These are phyloP conservation scores for Termitomyces titanicus DNA, from an alignment of 768 basidiomycete species.

Conservation along the genomic window DNA sequence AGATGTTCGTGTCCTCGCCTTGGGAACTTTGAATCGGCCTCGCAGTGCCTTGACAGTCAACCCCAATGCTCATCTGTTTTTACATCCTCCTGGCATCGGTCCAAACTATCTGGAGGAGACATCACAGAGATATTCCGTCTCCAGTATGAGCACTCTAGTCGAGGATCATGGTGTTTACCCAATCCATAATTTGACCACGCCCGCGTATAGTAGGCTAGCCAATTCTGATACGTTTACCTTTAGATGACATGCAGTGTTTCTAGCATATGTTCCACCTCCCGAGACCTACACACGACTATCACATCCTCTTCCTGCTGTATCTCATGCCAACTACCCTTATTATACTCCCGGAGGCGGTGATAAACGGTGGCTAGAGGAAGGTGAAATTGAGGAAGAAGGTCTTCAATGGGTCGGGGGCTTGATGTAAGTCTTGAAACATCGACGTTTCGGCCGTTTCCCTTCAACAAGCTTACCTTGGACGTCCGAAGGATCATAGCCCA, in stretches of 20 bases:
- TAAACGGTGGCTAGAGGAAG: slow-evolving; percentile 54
- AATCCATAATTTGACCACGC: slow-evolving; percentile 23
- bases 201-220: slow-evolving; percentile 27
- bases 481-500: slow-evolving; percentile 64
- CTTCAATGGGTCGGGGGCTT: slow-evolving; percentile 70
- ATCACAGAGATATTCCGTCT: slow-evolving; percentile 8
- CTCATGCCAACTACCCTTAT: slow-evolving; percentile 66
- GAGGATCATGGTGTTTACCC: slow-evolving; percentile 46
- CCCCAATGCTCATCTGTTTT: slow-evolving; percentile 59
- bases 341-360: slow-evolving; percentile 70
- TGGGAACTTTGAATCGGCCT: slow-evolving; percentile 62
- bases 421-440: slow-evolving; percentile 38
- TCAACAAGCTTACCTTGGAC: background rate
- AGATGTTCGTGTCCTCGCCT: slow-evolving; percentile 69
- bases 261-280: slow-evolving; percentile 26
- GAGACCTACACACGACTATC: slow-evolving; percentile 40
- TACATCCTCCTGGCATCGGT: slow-evolving; percentile 67
- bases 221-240: background rate
- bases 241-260: slow-evolving; percentile 18
- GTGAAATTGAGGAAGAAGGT: slow-evolving; percentile 54
- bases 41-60: slow-evolving; percentile 57
- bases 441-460: background rate
- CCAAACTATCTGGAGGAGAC: slow-evolving; percentile 9
- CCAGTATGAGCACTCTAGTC: slow-evolving; percentile 19
- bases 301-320: slow-evolving; percentile 53